Evolutionary conservation across 768 basidiomycete species (phyloP).

Genomic region (Suillus decipiens): DNA sequence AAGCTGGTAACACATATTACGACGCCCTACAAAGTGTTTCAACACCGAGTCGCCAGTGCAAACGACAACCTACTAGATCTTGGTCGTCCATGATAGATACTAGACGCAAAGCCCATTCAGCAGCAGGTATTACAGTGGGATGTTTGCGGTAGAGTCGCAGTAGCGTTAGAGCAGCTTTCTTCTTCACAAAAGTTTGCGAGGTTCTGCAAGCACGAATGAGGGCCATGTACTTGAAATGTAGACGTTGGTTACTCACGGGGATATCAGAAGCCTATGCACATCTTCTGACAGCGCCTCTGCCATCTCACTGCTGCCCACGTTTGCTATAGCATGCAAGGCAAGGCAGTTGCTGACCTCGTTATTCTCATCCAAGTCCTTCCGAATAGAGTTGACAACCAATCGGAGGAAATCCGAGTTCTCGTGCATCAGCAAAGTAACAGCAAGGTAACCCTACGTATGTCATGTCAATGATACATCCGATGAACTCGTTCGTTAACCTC

Average conservation of each 20-base stretch:
- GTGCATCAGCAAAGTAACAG: conserved; percentile 96
- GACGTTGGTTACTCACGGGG: conserved; percentile 61
- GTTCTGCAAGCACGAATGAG: conserved; percentile 55
- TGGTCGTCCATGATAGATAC: conserved; percentile 94
- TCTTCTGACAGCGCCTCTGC: conserved; percentile 93
- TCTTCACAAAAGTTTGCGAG: conserved; percentile 94
- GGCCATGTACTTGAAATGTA: conserved; percentile 18
- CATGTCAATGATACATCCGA: conserved; percentile 1
- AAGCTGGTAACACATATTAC: conserved; percentile 92
- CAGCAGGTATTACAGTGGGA: conserved; percentile 88
- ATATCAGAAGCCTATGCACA: conserved; percentile 92
- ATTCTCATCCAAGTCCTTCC: conserved; percentile 94
- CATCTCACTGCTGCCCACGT: conserved; percentile 98
- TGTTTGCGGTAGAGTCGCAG: conserved; percentile 95
- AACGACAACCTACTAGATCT: conserved; percentile 59
- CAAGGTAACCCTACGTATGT: conserved; percentile 83
- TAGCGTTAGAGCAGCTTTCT: conserved; percentile 95
- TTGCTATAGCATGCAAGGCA: conserved; percentile 96
- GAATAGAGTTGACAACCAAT: conserved; percentile 96
- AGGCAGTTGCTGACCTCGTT: conserved; percentile 96
- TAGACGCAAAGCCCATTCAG: conserved; percentile 95
- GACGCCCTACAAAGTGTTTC: conserved; percentile 65
- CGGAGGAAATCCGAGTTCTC: conserved; percentile 98
- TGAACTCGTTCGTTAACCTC: conserved; percentile 30
- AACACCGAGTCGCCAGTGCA: background rate